Conservation (phyloP, 2,329 filamentous ascomycete genomes). For the Cryphonectria parasitica region DNA sequence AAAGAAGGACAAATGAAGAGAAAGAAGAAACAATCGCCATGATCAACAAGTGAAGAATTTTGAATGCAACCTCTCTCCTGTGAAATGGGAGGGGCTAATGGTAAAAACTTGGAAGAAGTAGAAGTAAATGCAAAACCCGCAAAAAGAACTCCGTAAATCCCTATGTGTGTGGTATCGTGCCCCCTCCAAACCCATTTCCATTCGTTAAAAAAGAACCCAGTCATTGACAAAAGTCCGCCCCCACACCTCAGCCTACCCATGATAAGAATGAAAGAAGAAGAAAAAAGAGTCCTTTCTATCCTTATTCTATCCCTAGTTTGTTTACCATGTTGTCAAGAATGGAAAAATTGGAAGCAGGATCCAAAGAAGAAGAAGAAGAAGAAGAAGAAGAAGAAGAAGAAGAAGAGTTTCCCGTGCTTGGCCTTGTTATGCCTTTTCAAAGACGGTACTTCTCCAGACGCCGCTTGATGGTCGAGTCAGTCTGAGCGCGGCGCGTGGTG, state of each 20-base stretch:
- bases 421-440: neutral
- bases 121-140: neutral
- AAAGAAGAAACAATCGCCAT: neutral
- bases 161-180: neutral
- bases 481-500: neutral
- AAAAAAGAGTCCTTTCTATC: neutral
- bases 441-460: constrained; percentile 16
- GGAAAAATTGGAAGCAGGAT: neutral
- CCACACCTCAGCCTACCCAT: neutral
- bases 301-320: neutral
- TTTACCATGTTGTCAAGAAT: neutral
- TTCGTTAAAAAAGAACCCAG: too few relatives aligned
- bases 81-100: too few relatives aligned
- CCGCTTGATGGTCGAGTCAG: neutral
- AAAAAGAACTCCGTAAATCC: neutral
- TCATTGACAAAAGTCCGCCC: neutral
- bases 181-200: too few relatives aligned
- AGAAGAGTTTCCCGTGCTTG: neutral
- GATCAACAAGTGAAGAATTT: neutral
- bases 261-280: neutral
- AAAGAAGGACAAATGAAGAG: neutral
- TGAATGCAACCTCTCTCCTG: neutral
- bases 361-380: neutral
- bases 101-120: neutral
- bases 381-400: constrained; percentile 1